These are phyloP conservation scores for Chlorencoelia australis DNA, from an alignment of 2,329 filamentous ascomycete genomes.

Conservation along the genomic window DNA sequence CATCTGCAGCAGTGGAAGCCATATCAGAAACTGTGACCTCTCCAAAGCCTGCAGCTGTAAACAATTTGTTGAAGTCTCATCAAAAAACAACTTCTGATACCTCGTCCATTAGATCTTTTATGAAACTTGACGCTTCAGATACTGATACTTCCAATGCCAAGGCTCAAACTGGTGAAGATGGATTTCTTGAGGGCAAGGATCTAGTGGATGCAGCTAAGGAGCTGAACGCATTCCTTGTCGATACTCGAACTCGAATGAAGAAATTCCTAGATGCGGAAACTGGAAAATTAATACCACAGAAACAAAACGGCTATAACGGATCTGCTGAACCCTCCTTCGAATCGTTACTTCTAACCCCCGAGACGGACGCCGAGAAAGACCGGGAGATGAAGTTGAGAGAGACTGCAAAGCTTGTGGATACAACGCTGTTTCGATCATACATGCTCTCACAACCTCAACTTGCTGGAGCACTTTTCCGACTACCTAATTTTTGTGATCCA, in stretches of 20 bases:
- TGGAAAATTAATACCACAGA: conserved; percentile 45
- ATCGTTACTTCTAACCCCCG: conserved; percentile 39
- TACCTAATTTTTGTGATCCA: conserved; percentile 95
- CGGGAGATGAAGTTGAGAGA: conserved; percentile 63
- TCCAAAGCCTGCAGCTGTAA: conserved; percentile 29
- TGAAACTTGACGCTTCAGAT: conserved; percentile 37
- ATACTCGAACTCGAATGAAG: conserved; percentile 61
- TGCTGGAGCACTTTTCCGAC: conserved; percentile 82
- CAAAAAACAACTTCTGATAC: conserved; percentile 32
- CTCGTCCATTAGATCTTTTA: conserved; percentile 50
- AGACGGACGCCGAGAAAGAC: conserved; percentile 35
- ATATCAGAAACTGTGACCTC: conserved; percentile 17
- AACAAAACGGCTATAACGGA: conserved; percentile 30
- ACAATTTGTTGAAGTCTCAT: conserved; percentile 31
- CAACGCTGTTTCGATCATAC: conserved; percentile 85
- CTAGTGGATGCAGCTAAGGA: conserved; percentile 72
- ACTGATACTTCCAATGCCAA: conserved; percentile 47
- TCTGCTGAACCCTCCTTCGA: conserved; percentile 43
- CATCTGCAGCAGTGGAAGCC: conserved; percentile 14
- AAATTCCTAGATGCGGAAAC: conserved; percentile 52
- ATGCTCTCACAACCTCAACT: conserved; percentile 86
- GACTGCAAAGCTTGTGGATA: conserved; percentile 81
- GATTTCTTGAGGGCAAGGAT: conserved; percentile 65
- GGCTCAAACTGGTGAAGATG: conserved; percentile 37
- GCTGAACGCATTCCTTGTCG: conserved; percentile 78